These are phyloP conservation scores for Stemphylium beticola DNA, from an alignment of 2,329 filamentous ascomycete genomes.

Conservation along the genomic window DNA sequence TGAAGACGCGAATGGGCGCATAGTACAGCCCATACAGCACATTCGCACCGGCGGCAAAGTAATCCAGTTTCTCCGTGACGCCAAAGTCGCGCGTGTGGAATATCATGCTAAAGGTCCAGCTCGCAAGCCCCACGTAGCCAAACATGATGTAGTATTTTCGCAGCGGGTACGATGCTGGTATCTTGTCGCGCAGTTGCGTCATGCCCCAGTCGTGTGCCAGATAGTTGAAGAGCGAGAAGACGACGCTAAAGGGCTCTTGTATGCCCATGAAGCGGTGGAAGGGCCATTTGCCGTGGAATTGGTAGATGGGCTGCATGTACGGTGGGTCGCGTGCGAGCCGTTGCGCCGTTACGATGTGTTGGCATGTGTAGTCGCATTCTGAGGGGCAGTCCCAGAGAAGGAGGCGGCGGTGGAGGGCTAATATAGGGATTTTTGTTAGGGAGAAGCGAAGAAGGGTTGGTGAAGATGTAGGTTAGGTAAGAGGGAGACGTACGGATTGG, in stretches of 20 bases:
- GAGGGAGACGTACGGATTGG: constrained; percentile 68
- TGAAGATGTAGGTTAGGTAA: background rate
- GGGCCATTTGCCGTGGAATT: constrained; percentile 99
- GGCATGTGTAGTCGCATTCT: constrained; percentile 98
- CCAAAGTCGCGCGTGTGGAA: constrained; percentile 91
- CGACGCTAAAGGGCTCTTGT: constrained; percentile 91
- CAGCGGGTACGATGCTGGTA: constrained; percentile 77
- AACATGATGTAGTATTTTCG: constrained; percentile 81
- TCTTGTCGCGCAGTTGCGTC: constrained; percentile 68
- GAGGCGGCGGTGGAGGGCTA: constrained; percentile 83
- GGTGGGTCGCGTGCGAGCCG: constrained; percentile 70
- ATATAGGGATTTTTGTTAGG: background rate
- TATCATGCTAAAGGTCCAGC: constrained; percentile 87
- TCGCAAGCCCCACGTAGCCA: constrained; percentile 78
- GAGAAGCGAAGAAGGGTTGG: background rate
- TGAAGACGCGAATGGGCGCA: constrained; percentile 79
- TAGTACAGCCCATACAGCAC: constrained; percentile 94
- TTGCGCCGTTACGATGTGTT: constrained; percentile 82
- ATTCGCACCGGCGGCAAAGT: constrained; percentile 88
- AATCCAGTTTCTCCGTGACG: constrained; percentile 91
- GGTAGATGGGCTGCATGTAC: constrained; percentile 72
- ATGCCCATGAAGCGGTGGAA: constrained; percentile 89
- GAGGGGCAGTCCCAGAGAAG: constrained; percentile 90
- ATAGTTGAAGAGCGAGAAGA: constrained; percentile 93
- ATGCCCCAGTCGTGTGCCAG: constrained; percentile 83